A percentile compares a stretch with the other conserved stretches of the same genome.
These are phyloP conservation scores for Amauroascus verrucosus DNA, from an alignment of 2,329 filamentous ascomycete species.

Conservation along the genomic window DNA sequence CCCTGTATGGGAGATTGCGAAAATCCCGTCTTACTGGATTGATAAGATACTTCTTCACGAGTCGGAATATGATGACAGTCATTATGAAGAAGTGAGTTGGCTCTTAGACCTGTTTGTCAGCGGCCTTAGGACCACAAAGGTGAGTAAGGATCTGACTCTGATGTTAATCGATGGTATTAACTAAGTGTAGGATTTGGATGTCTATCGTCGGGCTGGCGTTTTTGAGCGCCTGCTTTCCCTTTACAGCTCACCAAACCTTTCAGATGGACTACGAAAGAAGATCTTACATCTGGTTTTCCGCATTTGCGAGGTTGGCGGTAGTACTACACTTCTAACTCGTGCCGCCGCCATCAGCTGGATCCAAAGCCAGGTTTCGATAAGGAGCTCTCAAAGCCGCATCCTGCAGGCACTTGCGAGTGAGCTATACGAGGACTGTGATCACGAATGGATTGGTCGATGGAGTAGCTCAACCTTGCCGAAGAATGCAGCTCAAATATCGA, in stretches of 20 bases:
- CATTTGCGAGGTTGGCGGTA: conserved; percentile 58
- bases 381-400: conserved; percentile 36
- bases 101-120: conserved; percentile 61
- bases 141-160: conserved; percentile 25
- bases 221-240: conserved; percentile 66
- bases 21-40: conserved; percentile 50
- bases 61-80: conserved; percentile 61
- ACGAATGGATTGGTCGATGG: conserved; percentile 56
- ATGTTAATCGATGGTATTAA: background rate
- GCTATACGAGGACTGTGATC: conserved; percentile 57
- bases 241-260: conserved; percentile 56
- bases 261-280: conserved; percentile 50
- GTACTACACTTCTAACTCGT: conserved; percentile 69
- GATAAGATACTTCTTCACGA: conserved; percentile 64
- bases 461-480: conserved; percentile 43
- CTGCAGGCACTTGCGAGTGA: conserved; percentile 49
- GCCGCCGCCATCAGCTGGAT: conserved; percentile 68
- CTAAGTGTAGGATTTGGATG: conserved; percentile 34
- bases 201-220: conserved; percentile 48
- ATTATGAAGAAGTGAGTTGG: conserved; percentile 65
- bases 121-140: conserved; percentile 47
- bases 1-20: conserved; percentile 58
- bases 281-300: conserved; percentile 55
- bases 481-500: conserved; percentile 22
- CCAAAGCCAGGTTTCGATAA: conserved; percentile 46